Percentiles rank a stretch among this genome's conserved stretches.
Conservation (phyloP, 805 yeast species). For the Cyberlindnera suaveolens region DNA sequence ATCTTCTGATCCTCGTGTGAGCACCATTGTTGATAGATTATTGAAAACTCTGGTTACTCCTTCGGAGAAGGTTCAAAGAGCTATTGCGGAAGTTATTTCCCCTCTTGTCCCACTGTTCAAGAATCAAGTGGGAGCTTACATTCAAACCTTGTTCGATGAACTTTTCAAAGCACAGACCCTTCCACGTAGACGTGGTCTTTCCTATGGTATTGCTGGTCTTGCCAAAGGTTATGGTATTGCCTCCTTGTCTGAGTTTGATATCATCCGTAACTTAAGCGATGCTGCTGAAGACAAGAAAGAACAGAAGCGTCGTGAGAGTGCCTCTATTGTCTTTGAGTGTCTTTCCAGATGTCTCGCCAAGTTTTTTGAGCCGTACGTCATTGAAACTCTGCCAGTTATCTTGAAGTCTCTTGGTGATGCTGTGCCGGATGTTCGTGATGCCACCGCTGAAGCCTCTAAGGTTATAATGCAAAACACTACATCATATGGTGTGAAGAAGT, state of each 20-base stretch:
- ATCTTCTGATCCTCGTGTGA: constrained; percentile 58
- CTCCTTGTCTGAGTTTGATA: constrained; percentile 67
- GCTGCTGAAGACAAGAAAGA: constrained; percentile 87
- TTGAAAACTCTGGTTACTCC: constrained; percentile 77
- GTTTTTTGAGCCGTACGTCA: constrained; percentile 88
- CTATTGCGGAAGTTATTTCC: constrained; percentile 79
- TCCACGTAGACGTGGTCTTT: constrained; percentile 77
- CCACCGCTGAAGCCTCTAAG: constrained; percentile 83
- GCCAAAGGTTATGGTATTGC: constrained; percentile 86
- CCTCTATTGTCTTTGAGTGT: constrained; percentile 79
- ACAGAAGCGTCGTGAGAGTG: constrained; percentile 74
- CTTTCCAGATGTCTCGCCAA: constrained; percentile 71
- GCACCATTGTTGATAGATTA: constrained; percentile 59
- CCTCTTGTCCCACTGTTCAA: constrained; percentile 65
- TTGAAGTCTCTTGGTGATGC: constrained; percentile 81
- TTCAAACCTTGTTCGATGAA: constrained; percentile 53
- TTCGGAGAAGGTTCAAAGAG: constrained; percentile 83
- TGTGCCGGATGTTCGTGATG: constrained; percentile 78
- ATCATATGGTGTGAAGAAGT: constrained; percentile 81
- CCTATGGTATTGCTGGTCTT: constrained; percentile 92
- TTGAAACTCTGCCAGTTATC: constrained; percentile 79
- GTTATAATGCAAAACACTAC: constrained; percentile 88
- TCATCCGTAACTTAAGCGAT: constrained; percentile 66
- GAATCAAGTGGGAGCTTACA: constrained; percentile 42
- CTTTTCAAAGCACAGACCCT: constrained; percentile 45